Evolutionary conservation across 441 rosid genomes (phyloP).

Genomic region (Daphne laureola): DNA sequence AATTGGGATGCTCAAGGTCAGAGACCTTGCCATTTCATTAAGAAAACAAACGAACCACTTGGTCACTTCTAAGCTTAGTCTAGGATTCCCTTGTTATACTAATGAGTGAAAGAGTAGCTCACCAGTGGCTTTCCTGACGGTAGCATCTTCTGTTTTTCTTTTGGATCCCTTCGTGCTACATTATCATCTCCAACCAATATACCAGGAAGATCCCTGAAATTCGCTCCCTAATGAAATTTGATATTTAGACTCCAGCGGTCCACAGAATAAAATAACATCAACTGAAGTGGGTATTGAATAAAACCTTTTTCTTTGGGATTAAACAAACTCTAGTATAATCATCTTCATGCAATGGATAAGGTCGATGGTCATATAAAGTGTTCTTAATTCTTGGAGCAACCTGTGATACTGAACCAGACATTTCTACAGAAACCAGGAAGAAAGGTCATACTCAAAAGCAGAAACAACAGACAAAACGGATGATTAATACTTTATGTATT

Average conservation of each 20-base stretch:
- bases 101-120: conserved; percentile 18
- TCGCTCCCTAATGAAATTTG: conserved; percentile 57
- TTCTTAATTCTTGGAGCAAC: conserved; percentile 19
- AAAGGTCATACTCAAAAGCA: not conserved
- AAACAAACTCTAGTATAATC: conserved; percentile 63
- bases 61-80: too few species aligned
- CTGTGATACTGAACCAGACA: conserved; percentile 40
- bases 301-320: conserved; percentile 82
- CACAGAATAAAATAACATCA: not conserved
- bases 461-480: too few species aligned
- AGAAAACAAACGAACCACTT: too few species aligned
- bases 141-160: conserved; percentile 31
- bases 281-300: conserved; percentile 1
- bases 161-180: conserved; percentile 52
- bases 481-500: too few species aligned
- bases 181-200: conserved; percentile 55
- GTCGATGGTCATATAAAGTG: conserved; percentile 65
- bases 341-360: conserved; percentile 38
- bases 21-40: too few species aligned
- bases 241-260: conserved; percentile 18
- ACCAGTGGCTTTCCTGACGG: conserved; percentile 88
- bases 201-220: conserved; percentile 85
- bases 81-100: not conserved
- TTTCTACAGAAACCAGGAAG: conserved; percentile 32
- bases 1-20: too few species aligned